Evolutionary conservation across 2,329 filamentous ascomycete genomes (phyloP), one percentile per base, ranked within the genome.

Genomic region (Alternaria gaisen): DNA sequence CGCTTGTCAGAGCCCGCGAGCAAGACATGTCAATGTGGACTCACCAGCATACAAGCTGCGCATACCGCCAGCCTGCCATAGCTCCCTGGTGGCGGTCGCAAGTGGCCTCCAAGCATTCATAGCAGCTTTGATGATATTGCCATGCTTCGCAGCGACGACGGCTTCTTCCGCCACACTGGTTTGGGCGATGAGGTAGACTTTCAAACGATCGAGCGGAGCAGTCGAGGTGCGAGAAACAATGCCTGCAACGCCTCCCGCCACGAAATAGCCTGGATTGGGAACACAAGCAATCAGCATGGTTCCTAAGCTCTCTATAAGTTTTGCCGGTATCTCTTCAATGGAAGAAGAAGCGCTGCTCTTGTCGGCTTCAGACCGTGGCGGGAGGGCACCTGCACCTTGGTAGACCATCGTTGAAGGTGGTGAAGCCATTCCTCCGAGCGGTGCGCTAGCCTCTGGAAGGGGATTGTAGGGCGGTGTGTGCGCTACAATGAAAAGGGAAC

Each of bases 181-280:
- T 80, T 96, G 94, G 54, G 97, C 94, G 72, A 99, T 95, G 54
- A 99, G 87, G 79, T 97, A 98, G 67, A 99, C 95, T 83, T 98
- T 98, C 60, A 99, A 85, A 72, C 95, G 93, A 82, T 99, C 95
- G 80, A 99, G 89, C 61, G 95, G 95, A 62, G 95, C 95, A 70
- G 95, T 99, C 66, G 92, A 91, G 76, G 95, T 98, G 77, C 95
- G 90, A 77, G 94, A 98, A 73, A 97, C 90, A 79, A 93, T 94
- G 78, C 95, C 95, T 78, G 94, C 93, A 77, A 97, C 85, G 80
- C 93, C 95, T 84, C 95, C 95, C 79, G 95, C 95, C 82, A 97
- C 82, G 81, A 98, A 99, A 83, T 98, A 99, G 86, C 95, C 95
- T 97, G 91, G 86, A 88, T 93, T 87, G 80, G 91, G 92, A 80